Percentiles rank a stretch among this genome's conserved stretches.
Conservation (phyloP, 352 stramenopile species). For the Phytophthora idaei region DNA sequence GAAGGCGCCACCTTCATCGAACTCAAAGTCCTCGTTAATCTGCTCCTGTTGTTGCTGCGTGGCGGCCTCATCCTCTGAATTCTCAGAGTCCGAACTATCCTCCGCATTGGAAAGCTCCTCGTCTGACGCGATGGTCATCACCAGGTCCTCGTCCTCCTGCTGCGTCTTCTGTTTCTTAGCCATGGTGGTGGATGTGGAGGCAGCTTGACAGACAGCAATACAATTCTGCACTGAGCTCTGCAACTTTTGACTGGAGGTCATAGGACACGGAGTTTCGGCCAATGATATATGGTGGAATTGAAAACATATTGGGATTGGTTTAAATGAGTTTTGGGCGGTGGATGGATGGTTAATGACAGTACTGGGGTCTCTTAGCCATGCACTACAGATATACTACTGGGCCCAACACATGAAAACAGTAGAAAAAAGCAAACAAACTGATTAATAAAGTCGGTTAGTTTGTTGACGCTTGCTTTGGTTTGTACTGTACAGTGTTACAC, state of each 20-base stretch:
- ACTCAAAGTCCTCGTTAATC: slow-evolving; percentile 88
- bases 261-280: slow-evolving; percentile 10
- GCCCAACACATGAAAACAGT: too few species aligned
- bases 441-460: too few species aligned
- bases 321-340: background rate
- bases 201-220: slow-evolving; percentile 22
- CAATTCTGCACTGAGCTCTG: slow-evolving; percentile 8
- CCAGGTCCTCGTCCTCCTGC: slow-evolving; percentile 61
- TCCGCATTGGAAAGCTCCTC: slow-evolving; percentile 80
- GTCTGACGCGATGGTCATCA: slow-evolving; percentile 91
- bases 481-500: too few species aligned
- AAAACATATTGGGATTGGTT: slow-evolving; percentile 8
- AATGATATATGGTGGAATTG: slow-evolving; percentile 14
- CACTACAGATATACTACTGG: too few species aligned
- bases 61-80: slow-evolving; percentile 32
- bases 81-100: slow-evolving; percentile 78
- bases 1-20: slow-evolving; percentile 72
- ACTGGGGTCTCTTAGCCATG: too few species aligned
- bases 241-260: slow-evolving; percentile 33
- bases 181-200: slow-evolving; percentile 12
- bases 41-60: slow-evolving; percentile 61
- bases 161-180: slow-evolving; percentile 17
- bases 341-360: too few species aligned
- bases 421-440: too few species aligned
- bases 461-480: too few species aligned